phyloP scores from a whole-genome alignment of 805 yeast genomes.

The Scheffersomyces ergatensis region DNA sequence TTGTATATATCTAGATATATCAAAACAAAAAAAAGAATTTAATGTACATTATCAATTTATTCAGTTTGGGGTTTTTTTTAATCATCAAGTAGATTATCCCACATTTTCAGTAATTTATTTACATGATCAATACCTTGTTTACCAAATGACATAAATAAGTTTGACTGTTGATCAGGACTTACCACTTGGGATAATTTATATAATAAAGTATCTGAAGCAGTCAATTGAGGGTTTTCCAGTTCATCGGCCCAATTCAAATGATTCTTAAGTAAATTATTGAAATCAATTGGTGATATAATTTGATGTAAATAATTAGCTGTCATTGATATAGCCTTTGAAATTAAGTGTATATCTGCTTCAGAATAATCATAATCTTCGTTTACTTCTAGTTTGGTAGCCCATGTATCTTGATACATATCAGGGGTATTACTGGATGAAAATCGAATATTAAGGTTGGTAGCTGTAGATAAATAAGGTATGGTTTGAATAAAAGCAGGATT shows the following conservation, averaged over 20 bases:
- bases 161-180: not conserved
- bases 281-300: slow-evolving; percentile 18
- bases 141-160: slow-evolving; percentile 4
- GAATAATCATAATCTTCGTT: slow-evolving; percentile 49
- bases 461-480: slow-evolving; percentile 59
- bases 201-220: not conserved
- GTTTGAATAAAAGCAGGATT: slow-evolving; percentile 36
- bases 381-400: slow-evolving; percentile 48
- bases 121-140: slow-evolving; percentile 6
- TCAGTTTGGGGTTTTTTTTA: no score
- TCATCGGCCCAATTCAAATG: slow-evolving; percentile 6
- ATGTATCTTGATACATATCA: slow-evolving; percentile 27
- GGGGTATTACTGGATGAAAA: slow-evolving; percentile 30
- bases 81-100: slow-evolving; percentile 11
- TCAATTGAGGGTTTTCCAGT: slow-evolving; percentile 5
- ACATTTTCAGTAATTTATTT: slow-evolving; percentile 9
- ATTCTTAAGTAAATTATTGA: slow-evolving; percentile 8
- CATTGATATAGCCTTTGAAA: slow-evolving; percentile 25
- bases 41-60: no score
- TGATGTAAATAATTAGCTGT: slow-evolving; percentile 20
- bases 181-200: not conserved
- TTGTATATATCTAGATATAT: no score
- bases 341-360: slow-evolving; percentile 28
- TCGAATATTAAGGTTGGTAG: slow-evolving; percentile 36
- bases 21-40: no score